Percentiles rank a stretch among this genome's conserved stretches.
phyloP scores from a whole-genome alignment of 495 filamentous ascomycete species.

The Tuber umbilicatum region DNA sequence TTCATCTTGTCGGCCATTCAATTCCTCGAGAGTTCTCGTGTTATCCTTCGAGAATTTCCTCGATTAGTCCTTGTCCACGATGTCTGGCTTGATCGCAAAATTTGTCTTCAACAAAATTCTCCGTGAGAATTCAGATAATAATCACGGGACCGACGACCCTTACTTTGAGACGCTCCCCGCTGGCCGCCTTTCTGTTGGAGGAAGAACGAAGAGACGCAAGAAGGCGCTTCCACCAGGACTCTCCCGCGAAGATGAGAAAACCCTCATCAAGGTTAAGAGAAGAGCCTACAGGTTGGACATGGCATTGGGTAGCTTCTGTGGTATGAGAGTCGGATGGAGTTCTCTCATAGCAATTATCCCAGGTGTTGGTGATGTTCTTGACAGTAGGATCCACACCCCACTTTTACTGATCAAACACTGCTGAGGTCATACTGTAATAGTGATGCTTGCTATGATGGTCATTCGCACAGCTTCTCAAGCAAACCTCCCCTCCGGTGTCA shows the following conservation, averaged over 20 bases:
- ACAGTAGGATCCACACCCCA: slow-evolving; percentile 43
- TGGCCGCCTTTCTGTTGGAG: slow-evolving; percentile 54
- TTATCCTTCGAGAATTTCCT: neutral
- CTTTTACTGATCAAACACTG: slow-evolving; percentile 5
- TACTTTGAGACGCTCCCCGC: slow-evolving; percentile 69
- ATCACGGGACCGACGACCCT: slow-evolving; percentile 61
- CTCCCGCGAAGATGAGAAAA: slow-evolving; percentile 67
- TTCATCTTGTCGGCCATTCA: neutral
- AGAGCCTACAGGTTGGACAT: slow-evolving; percentile 77
- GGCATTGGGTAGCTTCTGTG: slow-evolving; percentile 65
- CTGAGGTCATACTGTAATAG: slow-evolving; percentile 14
- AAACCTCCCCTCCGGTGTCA: slow-evolving; percentile 54
- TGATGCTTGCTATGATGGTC: slow-evolving; percentile 62
- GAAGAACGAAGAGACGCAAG: slow-evolving; percentile 59
- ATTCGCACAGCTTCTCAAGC: slow-evolving; percentile 63
- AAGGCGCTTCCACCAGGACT: slow-evolving; percentile 66
- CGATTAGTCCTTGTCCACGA: slow-evolving; percentile 31
- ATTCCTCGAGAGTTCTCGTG: neutral
- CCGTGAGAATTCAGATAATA: slow-evolving; percentile 58
- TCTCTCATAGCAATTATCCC: slow-evolving; percentile 76
- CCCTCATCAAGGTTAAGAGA: slow-evolving; percentile 72
- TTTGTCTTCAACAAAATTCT: slow-evolving; percentile 61
- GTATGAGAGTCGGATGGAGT: slow-evolving; percentile 74
- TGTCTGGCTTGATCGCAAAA: slow-evolving; percentile 52
- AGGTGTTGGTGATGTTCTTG: slow-evolving; percentile 67